Percentiles rank a stretch among this genome's conserved stretches.
Conservation (phyloP, 2,329 filamentous ascomycete species). For the Ophiobolus disseminans region DNA sequence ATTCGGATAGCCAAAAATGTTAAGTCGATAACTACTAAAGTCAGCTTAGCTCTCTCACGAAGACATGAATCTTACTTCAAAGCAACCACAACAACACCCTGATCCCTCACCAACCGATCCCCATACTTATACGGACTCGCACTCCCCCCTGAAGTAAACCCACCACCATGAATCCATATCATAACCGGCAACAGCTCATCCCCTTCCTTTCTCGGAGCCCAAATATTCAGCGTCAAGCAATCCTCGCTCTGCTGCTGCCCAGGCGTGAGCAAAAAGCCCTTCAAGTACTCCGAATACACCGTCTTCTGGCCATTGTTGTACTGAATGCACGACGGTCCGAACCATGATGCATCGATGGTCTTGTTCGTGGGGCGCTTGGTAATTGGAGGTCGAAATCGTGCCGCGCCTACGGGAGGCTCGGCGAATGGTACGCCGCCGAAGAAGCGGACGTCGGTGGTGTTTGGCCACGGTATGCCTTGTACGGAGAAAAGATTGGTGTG, state of each 20-base stretch:
- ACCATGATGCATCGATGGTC: slow-evolving; percentile 24
- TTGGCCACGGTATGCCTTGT: slow-evolving; percentile 22
- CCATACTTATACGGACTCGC: slow-evolving; percentile 57
- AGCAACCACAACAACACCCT: slow-evolving; percentile 52
- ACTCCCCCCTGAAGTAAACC: slow-evolving; percentile 53
- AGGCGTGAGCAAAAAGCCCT: slow-evolving; percentile 28
- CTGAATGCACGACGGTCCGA: slow-evolving; percentile 31
- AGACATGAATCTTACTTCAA: slow-evolving; percentile 31
- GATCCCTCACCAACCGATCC: slow-evolving; percentile 52
- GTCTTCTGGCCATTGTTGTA: slow-evolving; percentile 24
- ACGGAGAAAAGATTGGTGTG: slow-evolving; percentile 26
- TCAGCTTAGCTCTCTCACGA: slow-evolving; percentile 1
- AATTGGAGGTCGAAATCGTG: slow-evolving; percentile 25
- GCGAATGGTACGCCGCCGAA: slow-evolving; percentile 28
- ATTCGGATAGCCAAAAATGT: slow-evolving; percentile 48
- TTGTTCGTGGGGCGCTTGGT: slow-evolving; percentile 17
- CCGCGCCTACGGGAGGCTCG: slow-evolving; percentile 21
- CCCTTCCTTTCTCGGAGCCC: slow-evolving; percentile 29
- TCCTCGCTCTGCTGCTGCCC: slow-evolving; percentile 31
- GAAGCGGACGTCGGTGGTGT: slow-evolving; percentile 29
- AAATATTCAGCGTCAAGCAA: slow-evolving; percentile 36
- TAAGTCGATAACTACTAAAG: slow-evolving; percentile 35
- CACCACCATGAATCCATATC: slow-evolving; percentile 58
- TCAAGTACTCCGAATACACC: slow-evolving; percentile 28
- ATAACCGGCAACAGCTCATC: slow-evolving; percentile 49